Percentiles rank a stretch among this genome's conserved stretches.
These are phyloP conservation scores for Solanum pinnatisectum DNA, from an alignment of 257 asterid genomes.

Conservation along the genomic window DNA sequence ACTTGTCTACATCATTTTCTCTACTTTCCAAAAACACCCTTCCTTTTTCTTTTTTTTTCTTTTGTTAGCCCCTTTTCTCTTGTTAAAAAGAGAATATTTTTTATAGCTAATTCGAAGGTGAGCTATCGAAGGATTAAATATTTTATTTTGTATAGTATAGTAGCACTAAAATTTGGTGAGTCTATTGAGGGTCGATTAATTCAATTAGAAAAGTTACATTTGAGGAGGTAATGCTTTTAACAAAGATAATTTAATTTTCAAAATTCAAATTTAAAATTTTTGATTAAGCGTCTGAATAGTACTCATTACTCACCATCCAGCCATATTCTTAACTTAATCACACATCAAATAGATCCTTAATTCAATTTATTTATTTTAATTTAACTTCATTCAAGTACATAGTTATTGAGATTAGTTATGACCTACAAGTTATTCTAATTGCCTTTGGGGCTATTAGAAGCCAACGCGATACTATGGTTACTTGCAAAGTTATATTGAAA, in stretches of 20 bases:
- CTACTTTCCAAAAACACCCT: background rate
- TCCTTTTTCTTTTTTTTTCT: background rate
- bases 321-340: too few relatives aligned
- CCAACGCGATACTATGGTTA: too few relatives aligned
- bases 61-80: background rate
- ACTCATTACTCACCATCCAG: background rate
- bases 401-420: too few relatives aligned
- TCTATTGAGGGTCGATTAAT: background rate
- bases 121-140: too few relatives aligned
- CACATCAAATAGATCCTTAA: too few relatives aligned
- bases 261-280: background rate
- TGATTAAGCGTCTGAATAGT: background rate
- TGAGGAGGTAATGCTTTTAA: background rate
- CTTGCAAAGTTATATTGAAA: background rate
- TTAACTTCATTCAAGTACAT: too few relatives aligned
- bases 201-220: background rate
- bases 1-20: conserved; percentile 11
- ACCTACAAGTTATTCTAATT: too few relatives aligned
- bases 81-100: background rate
- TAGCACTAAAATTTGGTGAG: background rate
- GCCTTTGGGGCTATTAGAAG: too few relatives aligned
- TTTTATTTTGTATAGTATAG: background rate
- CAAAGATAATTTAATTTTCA: background rate
- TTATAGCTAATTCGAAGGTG: background rate
- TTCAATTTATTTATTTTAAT: background rate